Conservation (phyloP, 345 rosid genomes). For the Citrus maxima region DNA sequence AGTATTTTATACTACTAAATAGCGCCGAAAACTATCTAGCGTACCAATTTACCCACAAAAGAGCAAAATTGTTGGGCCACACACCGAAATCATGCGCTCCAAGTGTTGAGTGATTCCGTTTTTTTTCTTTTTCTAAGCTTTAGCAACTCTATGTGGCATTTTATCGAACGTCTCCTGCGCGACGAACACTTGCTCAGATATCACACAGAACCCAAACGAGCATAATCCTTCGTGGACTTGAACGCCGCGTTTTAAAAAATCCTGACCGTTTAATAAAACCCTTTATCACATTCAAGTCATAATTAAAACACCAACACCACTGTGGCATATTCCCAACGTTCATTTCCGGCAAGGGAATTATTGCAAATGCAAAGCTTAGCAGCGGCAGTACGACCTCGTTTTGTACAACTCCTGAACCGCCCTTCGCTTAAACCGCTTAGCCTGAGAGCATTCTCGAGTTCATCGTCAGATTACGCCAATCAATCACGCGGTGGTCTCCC, state of each 20-base stretch:
- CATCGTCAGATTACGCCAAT: slow-evolving; percentile 40
- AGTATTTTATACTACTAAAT: too few species aligned
- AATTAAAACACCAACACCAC: too few species aligned
- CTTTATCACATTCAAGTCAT: background rate
- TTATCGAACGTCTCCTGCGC: slow-evolving; percentile 4
- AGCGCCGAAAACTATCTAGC: too few species aligned
- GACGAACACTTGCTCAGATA: background rate
- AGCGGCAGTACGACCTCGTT: slow-evolving; percentile 35
- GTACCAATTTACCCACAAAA: too few species aligned
- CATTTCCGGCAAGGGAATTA: background rate
- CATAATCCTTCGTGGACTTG: background rate
- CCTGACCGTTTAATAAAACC: background rate
- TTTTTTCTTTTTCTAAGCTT: background rate
- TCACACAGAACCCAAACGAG: background rate
- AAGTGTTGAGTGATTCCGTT: too few species aligned
- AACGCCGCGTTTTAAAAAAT: background rate
- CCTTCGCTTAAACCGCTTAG: slow-evolving; percentile 26
- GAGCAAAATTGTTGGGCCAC: too few species aligned
- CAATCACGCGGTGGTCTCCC: slow-evolving; percentile 85
- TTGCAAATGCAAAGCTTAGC: slow-evolving; percentile 36
- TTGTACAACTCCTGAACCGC: slow-evolving; percentile 24
- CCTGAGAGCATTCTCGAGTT: slow-evolving; percentile 35
- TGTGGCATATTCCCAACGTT: too few species aligned
- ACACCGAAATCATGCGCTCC: too few species aligned
- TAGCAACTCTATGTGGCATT: background rate